Evolutionary conservation across 495 filamentous ascomycete species (phyloP), one percentile per base, ranked within the genome.

Genomic region (Penicillium pulvis): DNA sequence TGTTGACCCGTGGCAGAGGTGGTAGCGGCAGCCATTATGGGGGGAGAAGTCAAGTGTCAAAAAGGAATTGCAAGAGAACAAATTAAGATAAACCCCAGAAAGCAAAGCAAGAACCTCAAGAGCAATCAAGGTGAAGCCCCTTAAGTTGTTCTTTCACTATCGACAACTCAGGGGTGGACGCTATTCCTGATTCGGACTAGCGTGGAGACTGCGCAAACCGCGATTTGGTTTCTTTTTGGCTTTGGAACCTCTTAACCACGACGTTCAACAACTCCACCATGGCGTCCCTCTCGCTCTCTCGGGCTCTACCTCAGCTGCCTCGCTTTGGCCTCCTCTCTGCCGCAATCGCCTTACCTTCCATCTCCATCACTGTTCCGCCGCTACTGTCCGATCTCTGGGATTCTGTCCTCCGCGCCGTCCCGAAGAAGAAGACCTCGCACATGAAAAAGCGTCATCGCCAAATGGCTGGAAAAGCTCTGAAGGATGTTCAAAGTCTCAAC

Each of bases 371-470:
- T 31, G 62, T 87, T 12, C 83, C 85, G 1, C 79, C 76, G 9
- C 62, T 94, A 4, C 71, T 95, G 17, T 82, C 82, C 46, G 90
- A 86, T 39, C 82, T 99, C 58, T 98, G 93, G 90, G 95, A 97
- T 59, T 91, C 89, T 2, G 83, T 98, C 39, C 85, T 99, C 35
- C 86, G 87, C 60, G 94, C 94, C 4, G 94, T 97, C 6, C 94
- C 94, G 10, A 99, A 99, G 83, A 98, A 97, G 78, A 99, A 98
- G 85, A 96, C 92, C 10, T 96, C 93, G 24, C 90, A 99, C 73
- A 91, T 90, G 82, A 97, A 96, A 81, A 96, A 90, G 78, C 87
- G 94, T 60, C 87, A 91, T 65, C 83, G 95, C 64, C 91, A 93
- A 63, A 87, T 97, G 85, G 93, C 91, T 17, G 93, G 93, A 65